Evolutionary conservation across 2,329 filamentous ascomycete species (phyloP).

Genomic region (Tolypocladium capitatum): DNA sequence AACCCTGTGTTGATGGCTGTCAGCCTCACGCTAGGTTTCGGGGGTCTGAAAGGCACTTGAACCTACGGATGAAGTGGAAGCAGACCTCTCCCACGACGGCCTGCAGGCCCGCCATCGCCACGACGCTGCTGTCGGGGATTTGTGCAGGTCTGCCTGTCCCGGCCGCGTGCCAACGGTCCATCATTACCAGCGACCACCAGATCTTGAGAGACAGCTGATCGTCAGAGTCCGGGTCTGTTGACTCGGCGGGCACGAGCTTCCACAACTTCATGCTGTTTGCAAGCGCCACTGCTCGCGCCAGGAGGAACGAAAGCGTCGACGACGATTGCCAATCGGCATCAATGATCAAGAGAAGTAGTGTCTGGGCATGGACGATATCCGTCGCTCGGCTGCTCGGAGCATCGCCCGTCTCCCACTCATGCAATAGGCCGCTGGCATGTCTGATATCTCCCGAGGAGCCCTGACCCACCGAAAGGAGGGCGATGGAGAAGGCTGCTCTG

Average conservation of each 20-base stretch:
- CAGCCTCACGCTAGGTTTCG: not conserved
- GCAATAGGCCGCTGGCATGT: slow-evolving; percentile 32
- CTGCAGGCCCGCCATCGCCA: slow-evolving; percentile 46
- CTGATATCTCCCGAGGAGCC: slow-evolving; percentile 27
- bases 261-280: slow-evolving; percentile 53
- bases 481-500: slow-evolving; percentile 50
- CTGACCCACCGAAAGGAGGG: slow-evolving; percentile 42
- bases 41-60: too few relatives aligned
- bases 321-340: slow-evolving; percentile 44
- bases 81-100: slow-evolving; percentile 47
- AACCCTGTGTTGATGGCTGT: slow-evolving; percentile 24
- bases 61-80: slow-evolving; percentile 54
- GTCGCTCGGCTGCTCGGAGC: slow-evolving; percentile 23
- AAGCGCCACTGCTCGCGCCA: slow-evolving; percentile 53
- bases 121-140: slow-evolving; percentile 48
- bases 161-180: slow-evolving; percentile 64
- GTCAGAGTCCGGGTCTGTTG: slow-evolving; percentile 42
- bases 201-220: slow-evolving; percentile 49
- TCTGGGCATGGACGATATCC: slow-evolving; percentile 51
- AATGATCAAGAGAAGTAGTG: slow-evolving; percentile 51
- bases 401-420: slow-evolving; percentile 36
- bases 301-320: slow-evolving; percentile 34
- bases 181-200: slow-evolving; percentile 60
- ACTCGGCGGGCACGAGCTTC: slow-evolving; percentile 26
- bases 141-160: slow-evolving; percentile 48